These are phyloP conservation scores for Pseudocercospora vitis DNA, from an alignment of 2,329 filamentous ascomycete species.

Conservation along the genomic window DNA sequence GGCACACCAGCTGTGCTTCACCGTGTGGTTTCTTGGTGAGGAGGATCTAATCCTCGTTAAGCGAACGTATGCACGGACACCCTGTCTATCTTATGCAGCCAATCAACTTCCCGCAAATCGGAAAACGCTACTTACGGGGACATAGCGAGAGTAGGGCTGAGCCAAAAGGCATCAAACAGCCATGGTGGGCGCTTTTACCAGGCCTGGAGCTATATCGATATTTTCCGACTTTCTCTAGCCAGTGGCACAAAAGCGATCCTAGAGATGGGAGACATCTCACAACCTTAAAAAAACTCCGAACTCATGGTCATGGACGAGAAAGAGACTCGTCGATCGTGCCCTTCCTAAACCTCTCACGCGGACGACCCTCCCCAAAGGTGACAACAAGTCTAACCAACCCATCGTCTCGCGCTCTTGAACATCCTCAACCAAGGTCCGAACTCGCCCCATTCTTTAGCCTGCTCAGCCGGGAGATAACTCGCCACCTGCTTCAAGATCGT, in stretches of 20 bases:
- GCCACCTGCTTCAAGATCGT: constrained; percentile 77
- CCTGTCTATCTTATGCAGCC: background rate
- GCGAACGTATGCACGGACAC: no score
- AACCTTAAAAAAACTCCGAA: background rate
- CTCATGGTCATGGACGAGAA: no score
- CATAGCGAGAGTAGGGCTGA: no score
- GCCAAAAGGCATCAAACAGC: no score
- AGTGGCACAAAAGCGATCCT: no score
- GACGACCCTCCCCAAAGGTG: background rate
- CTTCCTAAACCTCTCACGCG: no score
- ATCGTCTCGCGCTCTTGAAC: constrained; percentile 83
- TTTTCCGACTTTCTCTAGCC: no score
- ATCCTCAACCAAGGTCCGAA: constrained; percentile 82
- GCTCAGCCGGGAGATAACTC: constrained; percentile 72
- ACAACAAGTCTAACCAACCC: constrained; percentile 62
- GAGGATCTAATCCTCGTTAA: background rate
- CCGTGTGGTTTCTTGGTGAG: background rate
- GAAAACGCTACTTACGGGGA: background rate
- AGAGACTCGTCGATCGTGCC: background rate
- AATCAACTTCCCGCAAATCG: background rate
- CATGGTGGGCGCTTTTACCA: no score
- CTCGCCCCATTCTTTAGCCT: constrained; percentile 68
- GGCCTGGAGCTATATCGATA: no score
- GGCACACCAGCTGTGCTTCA: no score
- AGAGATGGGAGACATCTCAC: no score